Evolutionary conservation across 1,139 yeast genomes (phyloP), one percentile per base, ranked within the genome.

Genomic region (Pichia norvegensis): DNA sequence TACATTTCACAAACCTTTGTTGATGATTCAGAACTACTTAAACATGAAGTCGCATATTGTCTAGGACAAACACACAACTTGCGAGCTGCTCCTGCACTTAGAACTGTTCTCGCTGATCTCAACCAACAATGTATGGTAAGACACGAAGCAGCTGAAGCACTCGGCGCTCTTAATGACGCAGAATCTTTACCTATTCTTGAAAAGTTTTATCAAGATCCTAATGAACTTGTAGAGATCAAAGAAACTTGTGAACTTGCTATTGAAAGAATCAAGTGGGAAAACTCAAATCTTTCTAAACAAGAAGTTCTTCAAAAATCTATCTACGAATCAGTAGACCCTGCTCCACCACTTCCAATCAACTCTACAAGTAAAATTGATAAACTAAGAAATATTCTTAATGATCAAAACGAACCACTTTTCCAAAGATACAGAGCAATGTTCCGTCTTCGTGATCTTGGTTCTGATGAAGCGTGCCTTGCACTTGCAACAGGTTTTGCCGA

Each of bases 341-440:
- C 99, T 25, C 99, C 99, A 42, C 97, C 99, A 11, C 69, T 92
- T 63, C 58, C 66, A 16, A 42, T 58, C 14, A 55, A 59, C 42
- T 82, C 94, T 40, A 78, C 76, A 41, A 71, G 67, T 52, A 69
- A 75, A 62, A 72, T 92, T 40, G 80, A 73, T 29, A 79, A 81
- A 60, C 75, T 92, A 57, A 78, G 81, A 60, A 62, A 60, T 22
- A 73, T 85, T 50, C 73, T 94, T 61, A 87, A 86, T 64, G 83
- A 87, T 64, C 92, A 85, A 63, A 64, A 67, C 1, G 75, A 76
- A 59, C 84, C 97, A 19, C 74, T 94, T 56, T 94, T 94, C 63
- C 88, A 88, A 68, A 80, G 98, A 67, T 94, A 94, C 69, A 79
- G 98, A 67, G 98, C 97, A 52, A 94, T 94, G 98, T 94, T 94